Evolutionary conservation across 768 basidiomycete genomes (phyloP), one percentile per base, ranked within the genome.

Genomic region (Chalciporus piperatus): DNA sequence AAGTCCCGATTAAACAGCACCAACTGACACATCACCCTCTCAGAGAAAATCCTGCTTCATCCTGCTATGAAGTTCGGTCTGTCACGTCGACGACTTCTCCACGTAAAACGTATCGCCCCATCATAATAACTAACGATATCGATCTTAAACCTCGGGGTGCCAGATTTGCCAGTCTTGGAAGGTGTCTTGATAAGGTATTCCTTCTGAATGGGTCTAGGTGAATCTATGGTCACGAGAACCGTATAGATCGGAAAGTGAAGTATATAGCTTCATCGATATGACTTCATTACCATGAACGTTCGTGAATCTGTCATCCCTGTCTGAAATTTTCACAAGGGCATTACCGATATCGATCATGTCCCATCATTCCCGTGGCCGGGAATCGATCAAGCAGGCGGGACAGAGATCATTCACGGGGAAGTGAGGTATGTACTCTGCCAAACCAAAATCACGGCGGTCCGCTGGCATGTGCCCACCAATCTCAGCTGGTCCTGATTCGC

Each of bases 1-100:
- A 42, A 59, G 50, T 38, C 32, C 50, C 52, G 52, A 45, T 47
- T 59, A 50, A 52, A 46, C 48, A 56, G 58, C 51, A 64, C 58
- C 56, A 45, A 58, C 52, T 37, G 35, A 39, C 41, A 41, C 52
- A 45, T 52, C 23, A 49, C 54, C 45, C 38, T 57, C 54, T 48
- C 41, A 52, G 33, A 43, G 63, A 56, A 55, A 61, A 58, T 55
- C 54, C 12, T n/a, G 35, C 38, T 38, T 45, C 20, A 9, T 40
- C 28, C 22, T 28, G 17, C 23, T 28, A 35, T 50, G 45, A 49
- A 25, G 20, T 42, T 51, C 47, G 49, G 33, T 51, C 41, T 45
- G 54, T 48, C 33, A 40, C 40, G 45, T 52, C 52, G 35, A 52
- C 45, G 39, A n/a, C 47, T 55, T 61, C 63, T 56, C 60, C 57